These are phyloP conservation scores for Neonectria punicea DNA, from an alignment of 2,329 filamentous ascomycete species.

Conservation along the genomic window DNA sequence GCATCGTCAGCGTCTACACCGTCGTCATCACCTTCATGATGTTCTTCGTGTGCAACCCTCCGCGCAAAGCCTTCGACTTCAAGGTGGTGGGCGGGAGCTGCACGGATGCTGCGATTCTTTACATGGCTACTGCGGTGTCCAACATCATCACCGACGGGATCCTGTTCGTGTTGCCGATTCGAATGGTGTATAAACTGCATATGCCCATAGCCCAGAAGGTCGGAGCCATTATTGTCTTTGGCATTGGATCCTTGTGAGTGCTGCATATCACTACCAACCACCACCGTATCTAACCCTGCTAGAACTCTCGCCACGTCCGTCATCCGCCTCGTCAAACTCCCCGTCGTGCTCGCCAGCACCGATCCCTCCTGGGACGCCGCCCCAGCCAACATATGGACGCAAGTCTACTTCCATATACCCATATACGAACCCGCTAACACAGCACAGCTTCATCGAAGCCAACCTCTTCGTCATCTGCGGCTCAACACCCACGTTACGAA, in stretches of 20 bases:
- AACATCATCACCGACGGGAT: conserved; percentile 60
- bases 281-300: conserved; percentile 19
- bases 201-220: conserved; percentile 58
- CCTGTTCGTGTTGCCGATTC: conserved; percentile 58
- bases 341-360: conserved; percentile 35
- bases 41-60: conserved; percentile 39
- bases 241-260: conserved; percentile 49
- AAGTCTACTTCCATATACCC: conserved; percentile 29
- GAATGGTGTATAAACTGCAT: conserved; percentile 54
- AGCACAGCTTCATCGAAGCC: conserved; percentile 48
- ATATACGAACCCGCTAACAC: background rate
- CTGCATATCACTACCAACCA: conserved; percentile 26
- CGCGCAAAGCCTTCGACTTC: conserved; percentile 38
- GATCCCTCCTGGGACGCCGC: conserved; percentile 47
- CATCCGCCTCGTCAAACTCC: conserved; percentile 42
- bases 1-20: conserved; percentile 46
- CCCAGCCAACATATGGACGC: conserved; percentile 44
- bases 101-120: conserved; percentile 56
- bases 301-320: conserved; percentile 49
- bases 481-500: conserved; percentile 51
- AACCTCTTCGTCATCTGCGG: conserved; percentile 55
- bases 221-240: conserved; percentile 55
- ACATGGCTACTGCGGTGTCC: conserved; percentile 58
- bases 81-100: conserved; percentile 47
- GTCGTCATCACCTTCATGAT: conserved; percentile 39